Evolutionary conservation across 2,329 filamentous ascomycete species (phyloP), one percentile per base, ranked within the genome.

Genomic region (Aureobasidium sp.): DNA sequence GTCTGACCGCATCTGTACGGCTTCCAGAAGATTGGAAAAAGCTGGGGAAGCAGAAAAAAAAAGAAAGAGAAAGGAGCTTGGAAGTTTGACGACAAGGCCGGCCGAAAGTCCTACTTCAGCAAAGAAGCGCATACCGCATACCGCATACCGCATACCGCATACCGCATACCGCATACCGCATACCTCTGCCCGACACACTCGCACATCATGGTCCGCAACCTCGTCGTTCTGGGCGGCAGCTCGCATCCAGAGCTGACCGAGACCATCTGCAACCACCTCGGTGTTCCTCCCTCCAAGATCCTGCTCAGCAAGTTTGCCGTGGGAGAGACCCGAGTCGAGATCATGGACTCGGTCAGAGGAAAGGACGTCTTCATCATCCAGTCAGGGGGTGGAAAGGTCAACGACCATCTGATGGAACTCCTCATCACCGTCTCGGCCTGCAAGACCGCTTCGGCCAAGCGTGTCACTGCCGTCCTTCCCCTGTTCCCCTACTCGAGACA

Each of bases 281-380:
- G 90, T 62, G 83, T 98, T 52, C 85, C 89, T n/a, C 77, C 82
- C 17, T 88, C 89, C 62, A 85, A 90, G 65, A 86, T 91, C 61
- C 83, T 90, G 57, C 82, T 97, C 45, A 81, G 78, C 66, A 96
- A 96, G 74, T 98, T 98, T 75, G 88, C 90, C 27, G 89, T 93
- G 49, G 93, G 93, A 61, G 93, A 97, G 75, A 95, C 88, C 61
- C 84, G 91, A 53, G 91, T 95, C 58, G 93, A 97, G 71, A 95
- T 98, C 65, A 81, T 90, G 69, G 93, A 98, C 71, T 95, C 90
- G 12, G 93, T 98, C 48, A 86, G 93, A 63, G 93, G 88, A 62
- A 98, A 98, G 71, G 93, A 98, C 81, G 93, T 96, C 68, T 98
- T 94, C 74, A 96, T 97, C 68, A 89, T 98, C 64, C 91, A 97